Evolutionary conservation across 179 eudicot genomes (phyloP), one percentile per base, ranked within the genome.

Genomic region (Silene coronaria): DNA sequence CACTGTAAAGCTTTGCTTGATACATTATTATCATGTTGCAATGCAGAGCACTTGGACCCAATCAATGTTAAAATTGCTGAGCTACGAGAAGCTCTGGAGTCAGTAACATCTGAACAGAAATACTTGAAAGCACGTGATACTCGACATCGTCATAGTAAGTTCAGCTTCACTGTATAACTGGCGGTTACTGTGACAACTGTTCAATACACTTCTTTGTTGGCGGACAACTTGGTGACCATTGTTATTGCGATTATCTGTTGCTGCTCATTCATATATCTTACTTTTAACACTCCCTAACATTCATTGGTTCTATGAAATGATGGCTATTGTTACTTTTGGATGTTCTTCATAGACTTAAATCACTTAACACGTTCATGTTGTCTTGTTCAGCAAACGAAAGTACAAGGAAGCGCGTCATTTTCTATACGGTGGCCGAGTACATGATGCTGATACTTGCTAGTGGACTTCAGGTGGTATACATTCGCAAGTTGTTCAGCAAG

Each of bases 81-180:
- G 84, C 82, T 92, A 58, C 87, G 91, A 84, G 97, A 92, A 87
- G 89, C 93, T 55, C 73, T 92, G 81, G 93, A 91, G 77, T 88
- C 91, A 53, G 93, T 92, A 55, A 91, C 89, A 16, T 83, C 87
- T 42, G 97, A 92, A 77, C 97, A 92, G 81, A 88, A 85, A 82
- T 92, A 88, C 81, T 86, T 92, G 84, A 91, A 86, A 86, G 91
- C 97, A 24, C 96, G 96, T 72, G 97, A 91, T 87, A 24, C 88
- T 76, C 91, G 96, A 28, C 93, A 92, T 75, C 96, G 96, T 77
- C 89, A 84, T 73, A 92, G 97, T 92, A 88, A 90, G 96, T 70
- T 79, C 22, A 46, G 14, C 2, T 51, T 70, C 32, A 23, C 22
- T 51, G 60, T 16, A 4, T 36, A 13, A 51, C 17, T 71, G 70